Evolutionary conservation across 1,284 basidiomycete species (phyloP), one percentile per base, ranked within the genome.

Genomic region (Polyporus tsugae): DNA sequence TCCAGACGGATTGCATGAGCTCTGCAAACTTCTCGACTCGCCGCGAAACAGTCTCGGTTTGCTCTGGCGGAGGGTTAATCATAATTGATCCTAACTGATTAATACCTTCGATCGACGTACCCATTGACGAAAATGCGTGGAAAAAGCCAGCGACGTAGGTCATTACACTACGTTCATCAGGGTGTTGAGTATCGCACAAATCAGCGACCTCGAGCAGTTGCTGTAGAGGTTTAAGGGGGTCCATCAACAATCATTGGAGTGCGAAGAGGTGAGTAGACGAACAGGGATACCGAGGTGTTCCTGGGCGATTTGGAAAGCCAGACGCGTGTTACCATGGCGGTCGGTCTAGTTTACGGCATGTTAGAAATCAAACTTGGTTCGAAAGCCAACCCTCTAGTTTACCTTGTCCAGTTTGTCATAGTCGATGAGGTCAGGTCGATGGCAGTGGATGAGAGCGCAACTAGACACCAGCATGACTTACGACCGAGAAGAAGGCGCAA

Each of bases 51-150:
- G 95, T 98, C 78, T 98, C 96, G 6, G 95, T 93, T 80, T 98
- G 96, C 76, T 99, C 96, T 97, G 71, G 33, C 52, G 4, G 62
- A 36, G 2, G 15, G 2, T 53, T 36, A 39, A 2, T 39, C 33
- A 25, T 25, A 6, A 22, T 22, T 6, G 35, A 11, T 9, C 17
- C n/a, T 25, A 19, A 38, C 38, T 2, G 49, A 25, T 44, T 36
- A n/a, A 25, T 6, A 29, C 9, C 41, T 46, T n/a, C 4, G 29
- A 29, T 49, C 5, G 19, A 78, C 88, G 71, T 73, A 95, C 96
- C 95, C 92, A 98, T 97, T 1, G 95, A 92, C 0, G 96, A 97
- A 80, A 99, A 99, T 0, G 97, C 97, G 79, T 99, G 97, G 85
- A 99, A 99, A 81, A 89, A 99, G 76, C 96, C 96, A 44, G 97